Evolutionary conservation across 805 yeast genomes (phyloP).

Genomic region (Saccharomyces mikatae): DNA sequence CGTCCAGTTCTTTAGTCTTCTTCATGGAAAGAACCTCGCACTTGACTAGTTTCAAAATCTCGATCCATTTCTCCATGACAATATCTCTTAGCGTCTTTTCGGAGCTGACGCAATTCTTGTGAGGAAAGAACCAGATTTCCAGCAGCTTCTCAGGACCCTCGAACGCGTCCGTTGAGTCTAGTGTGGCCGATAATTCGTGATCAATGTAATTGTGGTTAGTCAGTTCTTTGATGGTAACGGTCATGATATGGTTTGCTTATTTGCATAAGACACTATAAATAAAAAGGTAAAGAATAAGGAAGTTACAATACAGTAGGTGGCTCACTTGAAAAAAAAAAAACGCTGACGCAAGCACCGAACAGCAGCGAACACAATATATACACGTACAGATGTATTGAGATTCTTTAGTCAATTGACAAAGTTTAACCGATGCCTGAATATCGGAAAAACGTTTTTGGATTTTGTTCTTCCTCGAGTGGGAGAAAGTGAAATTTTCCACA

Average conservation of each 20-base stretch:
- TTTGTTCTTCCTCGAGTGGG: not conserved
- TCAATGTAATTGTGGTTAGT: slow-evolving; percentile 52
- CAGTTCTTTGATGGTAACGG: slow-evolving; percentile 28
- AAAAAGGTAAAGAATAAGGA: not conserved
- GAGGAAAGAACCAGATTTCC: slow-evolving; percentile 78
- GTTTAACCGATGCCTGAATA: not conserved
- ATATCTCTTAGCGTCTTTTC: slow-evolving; percentile 53
- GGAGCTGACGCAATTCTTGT: slow-evolving; percentile 31
- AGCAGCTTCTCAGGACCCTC: slow-evolving; percentile 95
- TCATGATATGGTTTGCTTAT: slow-evolving; percentile 15
- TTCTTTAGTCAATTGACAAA: not conserved
- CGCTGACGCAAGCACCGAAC: not conserved
- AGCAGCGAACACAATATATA: not conserved
- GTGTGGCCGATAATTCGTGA: slow-evolving; percentile 64
- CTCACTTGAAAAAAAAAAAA: not conserved
- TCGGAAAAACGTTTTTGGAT: not conserved
- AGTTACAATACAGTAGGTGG: not conserved
- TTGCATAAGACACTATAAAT: not conserved
- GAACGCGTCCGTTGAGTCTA: slow-evolving; percentile 87
- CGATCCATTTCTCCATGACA: slow-evolving; percentile 60
- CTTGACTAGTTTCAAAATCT: slow-evolving; percentile 68
- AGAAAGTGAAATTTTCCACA: not conserved
- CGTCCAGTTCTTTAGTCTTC: slow-evolving; percentile 58
- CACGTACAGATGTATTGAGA: not conserved
- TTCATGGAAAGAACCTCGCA: slow-evolving; percentile 84